phyloP scores from a whole-genome alignment of 768 basidiomycete genomes.

The Hericium alpestre region DNA sequence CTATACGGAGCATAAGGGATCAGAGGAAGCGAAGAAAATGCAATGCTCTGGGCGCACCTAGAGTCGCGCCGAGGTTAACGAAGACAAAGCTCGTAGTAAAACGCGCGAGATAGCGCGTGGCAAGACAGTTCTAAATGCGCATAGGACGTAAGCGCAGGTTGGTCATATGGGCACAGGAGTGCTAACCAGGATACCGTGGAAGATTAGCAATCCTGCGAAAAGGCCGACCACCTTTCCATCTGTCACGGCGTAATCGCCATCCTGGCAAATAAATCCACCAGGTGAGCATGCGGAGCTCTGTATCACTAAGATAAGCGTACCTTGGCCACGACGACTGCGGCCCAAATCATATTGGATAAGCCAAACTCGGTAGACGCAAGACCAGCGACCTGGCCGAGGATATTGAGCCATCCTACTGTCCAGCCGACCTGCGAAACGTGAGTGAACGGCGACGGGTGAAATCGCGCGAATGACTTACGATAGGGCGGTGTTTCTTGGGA shows the following conservation, averaged over 20 bases:
- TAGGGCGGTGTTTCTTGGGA: slow-evolving; percentile 53
- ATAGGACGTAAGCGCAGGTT: not conserved
- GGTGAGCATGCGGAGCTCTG: not conserved
- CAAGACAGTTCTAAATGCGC: slow-evolving; percentile 46
- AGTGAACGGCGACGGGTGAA: not conserved
- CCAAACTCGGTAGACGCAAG: slow-evolving; percentile 83
- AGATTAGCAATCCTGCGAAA: slow-evolving; percentile 61
- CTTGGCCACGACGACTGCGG: slow-evolving; percentile 57
- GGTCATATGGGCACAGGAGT: not conserved
- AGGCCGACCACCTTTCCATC: slow-evolving; percentile 69
- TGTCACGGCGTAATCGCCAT: slow-evolving; percentile 51
- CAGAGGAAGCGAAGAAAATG: too few species aligned
- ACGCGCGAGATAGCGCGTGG: slow-evolving; percentile 63
- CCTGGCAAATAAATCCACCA: slow-evolving; percentile 20
- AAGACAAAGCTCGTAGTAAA: slow-evolving; percentile 76
- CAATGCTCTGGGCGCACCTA: slow-evolving; percentile 32
- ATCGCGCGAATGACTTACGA: slow-evolving; percentile 26
- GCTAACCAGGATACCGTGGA: slow-evolving; percentile 64
- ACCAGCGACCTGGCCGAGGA: slow-evolving; percentile 77
- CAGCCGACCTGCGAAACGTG: slow-evolving; percentile 44
- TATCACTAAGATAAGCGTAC: slow-evolving; percentile 17
- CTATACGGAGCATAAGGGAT: slow-evolving; percentile 20
- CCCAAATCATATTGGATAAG: slow-evolving; percentile 67
- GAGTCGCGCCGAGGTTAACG: slow-evolving; percentile 73
- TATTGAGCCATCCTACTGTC: slow-evolving; percentile 78